phyloP scores from a whole-genome alignment of 2,329 filamentous ascomycete species.

The Teratosphaeriaceae sp. region DNA sequence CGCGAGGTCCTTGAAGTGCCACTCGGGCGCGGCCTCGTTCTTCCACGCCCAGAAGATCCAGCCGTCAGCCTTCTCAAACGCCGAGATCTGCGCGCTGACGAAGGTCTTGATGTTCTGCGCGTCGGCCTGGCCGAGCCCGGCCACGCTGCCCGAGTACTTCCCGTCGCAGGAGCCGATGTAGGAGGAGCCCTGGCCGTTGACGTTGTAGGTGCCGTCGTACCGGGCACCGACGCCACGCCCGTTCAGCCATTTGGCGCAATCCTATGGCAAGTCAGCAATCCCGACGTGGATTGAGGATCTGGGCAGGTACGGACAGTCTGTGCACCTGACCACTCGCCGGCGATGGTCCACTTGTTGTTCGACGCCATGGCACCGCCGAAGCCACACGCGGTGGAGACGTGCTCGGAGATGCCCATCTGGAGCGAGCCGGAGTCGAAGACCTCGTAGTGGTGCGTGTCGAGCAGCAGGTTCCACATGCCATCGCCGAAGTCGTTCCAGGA shows the following conservation, averaged over 20 bases:
- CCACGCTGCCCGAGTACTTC: conserved; percentile 39
- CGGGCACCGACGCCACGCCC: conserved; percentile 41
- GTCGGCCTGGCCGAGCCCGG: conserved; percentile 34
- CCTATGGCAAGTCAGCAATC: conserved; percentile 12
- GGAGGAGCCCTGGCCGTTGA: conserved; percentile 27
- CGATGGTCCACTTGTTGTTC: conserved; percentile 41
- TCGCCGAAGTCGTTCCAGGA: conserved; percentile 39
- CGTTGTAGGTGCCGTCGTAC: conserved; percentile 37
- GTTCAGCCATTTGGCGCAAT: conserved; percentile 44
- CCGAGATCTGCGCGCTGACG: conserved; percentile 43
- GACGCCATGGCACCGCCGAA: conserved; percentile 41
- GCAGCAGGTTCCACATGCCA: conserved; percentile 38
- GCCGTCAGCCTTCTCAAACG: conserved; percentile 41
- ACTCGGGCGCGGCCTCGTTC: conserved; percentile 43
- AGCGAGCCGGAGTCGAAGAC: conserved; percentile 37
- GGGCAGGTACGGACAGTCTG: not conserved
- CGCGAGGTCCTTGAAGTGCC: conserved; percentile 42
- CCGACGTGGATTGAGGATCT: too few species aligned
- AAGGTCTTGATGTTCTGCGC: conserved; percentile 38
- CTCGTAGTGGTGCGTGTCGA: conserved; percentile 44
- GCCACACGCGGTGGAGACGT: conserved; percentile 37
- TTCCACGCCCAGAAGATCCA: conserved; percentile 49
- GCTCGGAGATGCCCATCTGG: conserved; percentile 30
- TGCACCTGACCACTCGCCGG: conserved; percentile 34
- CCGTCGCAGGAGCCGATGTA: conserved; percentile 39